Evolutionary conservation across 2,329 filamentous ascomycete genomes (phyloP), one percentile per base, ranked within the genome.

Genomic region (Aspergillus sp.): DNA sequence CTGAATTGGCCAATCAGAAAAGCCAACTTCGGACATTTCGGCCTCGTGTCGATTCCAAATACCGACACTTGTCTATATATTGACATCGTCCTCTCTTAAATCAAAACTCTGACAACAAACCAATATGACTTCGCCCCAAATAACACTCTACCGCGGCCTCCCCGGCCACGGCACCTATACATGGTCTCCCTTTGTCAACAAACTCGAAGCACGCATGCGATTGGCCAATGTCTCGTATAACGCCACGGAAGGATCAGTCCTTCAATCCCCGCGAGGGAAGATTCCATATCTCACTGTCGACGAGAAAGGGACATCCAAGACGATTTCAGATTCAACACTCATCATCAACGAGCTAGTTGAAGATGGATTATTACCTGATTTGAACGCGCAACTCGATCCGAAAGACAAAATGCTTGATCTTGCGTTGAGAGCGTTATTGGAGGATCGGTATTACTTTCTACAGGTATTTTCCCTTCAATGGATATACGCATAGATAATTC

Each of bases 131-230:
- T 19, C 19, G 4, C 10, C 26, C 33, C 5, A 39, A 50, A 38
- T 58, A 6, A 75, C 65, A 6, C 48, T 83, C 39, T 79, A 70
- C 58, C 75, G 79, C 33, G 79, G 78, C 37, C 75, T 68, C 45
- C 62, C 65, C 29, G 57, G 63, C 2, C 46, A 58, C 1, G 66
- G 64, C 5, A 51, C 53, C 12, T 72, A 81, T 52, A 69, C 73
- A 40, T 82, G 77, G 77, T 83, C 80, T 0, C 79, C 81, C 7
- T 84, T 81, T 51, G 78, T 81, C 41, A 76, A 65, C 36, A 85
- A 85, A 58, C 67, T 84, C 40, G 82, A 85, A 56, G 70, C 78
- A 12, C 78, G 80, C 10, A 68, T 84, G 5, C 79, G 81, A 10
- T 72, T 82, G 50, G 70, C 70, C 2, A 58, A 61, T 1, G 39